Evolutionary conservation across 345 rosid species (phyloP).

Genomic region (Eucalyptus virginea): DNA sequence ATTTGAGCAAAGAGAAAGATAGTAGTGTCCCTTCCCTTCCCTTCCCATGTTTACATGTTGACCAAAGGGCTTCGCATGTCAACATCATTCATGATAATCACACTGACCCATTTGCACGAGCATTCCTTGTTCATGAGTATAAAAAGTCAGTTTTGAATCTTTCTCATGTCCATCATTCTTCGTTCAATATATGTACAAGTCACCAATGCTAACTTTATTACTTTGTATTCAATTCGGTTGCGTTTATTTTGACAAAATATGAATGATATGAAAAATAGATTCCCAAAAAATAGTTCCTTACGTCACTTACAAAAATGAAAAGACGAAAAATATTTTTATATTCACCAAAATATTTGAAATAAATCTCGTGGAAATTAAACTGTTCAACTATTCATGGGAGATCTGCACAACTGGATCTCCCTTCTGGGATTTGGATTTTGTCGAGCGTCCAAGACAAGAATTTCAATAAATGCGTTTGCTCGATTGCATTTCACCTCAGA

Average conservation of each 20-base stretch:
- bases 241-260: rapidly evolving
- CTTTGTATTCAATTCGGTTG: not conserved
- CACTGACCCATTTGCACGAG: no score
- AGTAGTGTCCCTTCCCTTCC: not conserved
- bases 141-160: no score
- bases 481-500: not conserved
- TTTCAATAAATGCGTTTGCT: not conserved
- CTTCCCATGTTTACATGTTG: not conserved
- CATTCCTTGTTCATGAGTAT: no score
- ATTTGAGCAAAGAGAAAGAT: not conserved
- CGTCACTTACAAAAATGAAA: rapidly evolving
- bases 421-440: not conserved
- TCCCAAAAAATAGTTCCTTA: rapidly evolving
- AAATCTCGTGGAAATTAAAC: not conserved
- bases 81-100: not conserved
- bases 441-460: not conserved
- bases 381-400: no score
- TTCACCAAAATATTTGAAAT: not conserved
- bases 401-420: not conserved
- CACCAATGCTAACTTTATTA: no score
- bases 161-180: no score
- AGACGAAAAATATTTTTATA: no score
- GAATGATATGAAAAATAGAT: no score
- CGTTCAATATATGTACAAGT: no score
- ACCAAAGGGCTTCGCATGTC: not conserved